Percentiles rank a stretch among this genome's conserved stretches.
Evolutionary conservation across 148 eudicot species (phyloP).

Genomic region (Rhododendron kiyosumense): DNA sequence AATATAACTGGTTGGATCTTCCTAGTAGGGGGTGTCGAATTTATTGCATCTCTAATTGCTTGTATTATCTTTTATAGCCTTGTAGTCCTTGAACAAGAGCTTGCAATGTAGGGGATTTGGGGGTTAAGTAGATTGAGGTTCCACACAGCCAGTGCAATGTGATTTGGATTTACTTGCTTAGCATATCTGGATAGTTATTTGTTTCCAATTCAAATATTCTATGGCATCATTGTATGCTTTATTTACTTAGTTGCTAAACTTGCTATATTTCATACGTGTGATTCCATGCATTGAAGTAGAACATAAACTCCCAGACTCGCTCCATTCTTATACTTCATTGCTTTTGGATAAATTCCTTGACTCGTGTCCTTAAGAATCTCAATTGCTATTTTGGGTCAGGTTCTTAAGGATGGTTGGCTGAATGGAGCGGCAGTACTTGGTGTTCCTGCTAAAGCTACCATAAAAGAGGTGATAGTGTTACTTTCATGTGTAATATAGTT

Average conservation of each 20-base stretch:
- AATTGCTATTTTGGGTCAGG: conserved; percentile 33
- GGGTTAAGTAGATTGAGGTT: background rate
- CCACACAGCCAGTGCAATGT: background rate
- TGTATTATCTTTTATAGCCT: background rate
- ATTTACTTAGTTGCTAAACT: background rate
- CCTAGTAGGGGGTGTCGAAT: background rate
- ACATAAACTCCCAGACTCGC: background rate
- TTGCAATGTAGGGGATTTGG: background rate
- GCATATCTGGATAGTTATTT: background rate
- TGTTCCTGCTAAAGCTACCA: conserved; percentile 95
- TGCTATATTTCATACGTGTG: background rate
- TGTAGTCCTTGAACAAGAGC: background rate
- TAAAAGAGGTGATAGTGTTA: conserved; percentile 64
- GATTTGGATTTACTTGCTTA: background rate
- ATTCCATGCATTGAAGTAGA: background rate
- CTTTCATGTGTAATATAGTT: background rate
- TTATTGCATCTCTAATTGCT: background rate
- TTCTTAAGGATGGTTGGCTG: conserved; percentile 73
- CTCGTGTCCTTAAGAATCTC: background rate
- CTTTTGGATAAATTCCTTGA: background rate
- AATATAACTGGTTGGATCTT: background rate
- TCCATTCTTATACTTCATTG: background rate
- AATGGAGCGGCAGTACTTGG: conserved; percentile 99
- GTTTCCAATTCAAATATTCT: background rate
- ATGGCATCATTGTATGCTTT: background rate